Evolutionary conservation across 441 rosid species (phyloP), one percentile per base, ranked within the genome.

Genomic region (Euphorbia schlechtendalii): DNA sequence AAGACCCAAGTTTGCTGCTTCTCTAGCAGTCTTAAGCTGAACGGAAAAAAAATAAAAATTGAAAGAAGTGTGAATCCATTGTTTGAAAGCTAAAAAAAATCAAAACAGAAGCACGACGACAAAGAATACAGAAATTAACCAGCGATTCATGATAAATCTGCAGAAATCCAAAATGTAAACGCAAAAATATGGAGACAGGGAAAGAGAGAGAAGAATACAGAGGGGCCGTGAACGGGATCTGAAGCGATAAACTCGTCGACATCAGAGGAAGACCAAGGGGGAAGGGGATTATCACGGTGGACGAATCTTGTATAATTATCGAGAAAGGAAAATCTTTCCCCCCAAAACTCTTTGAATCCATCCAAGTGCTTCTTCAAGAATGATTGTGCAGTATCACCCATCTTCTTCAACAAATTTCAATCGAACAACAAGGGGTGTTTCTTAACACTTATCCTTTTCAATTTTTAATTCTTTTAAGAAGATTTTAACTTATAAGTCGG

Each of bases 1-100:
- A 27, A 80, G 65, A 43, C 83, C 90, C 62, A 77, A 78, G 0
- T 67, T 69, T 28, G 67, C 82, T 40, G 90, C 94, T 68, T 92
- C 87, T 80, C 96, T 83, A 54, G 89, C 86, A 51, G 89, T 84
- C 78, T 86, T 87, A 81, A 92, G 80, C 98, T 92, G 92, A 1
- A 46, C 15, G 5, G 9, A 66, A 72, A 72, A 1, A 53, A 20
- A 34, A 30, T 14, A 9, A 6, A 8, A 40, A 9, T 0, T 34
- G 7, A 36, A 8, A 5, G 20, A 34, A 43, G 48, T 43, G 14
- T 43, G 4, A 43, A 43, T 38, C 41, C 11, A 38, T 43, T 43
- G 48, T 43, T 43, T 43, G 17, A 43, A 8, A 43, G 17, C 48
- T 2, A 11, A 38, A 38, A 43, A 14, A 4, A 43, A 43, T 4